These are phyloP conservation scores for Penicillium sp. DNA, from an alignment of 2,329 filamentous ascomycete genomes.

Conservation along the genomic window DNA sequence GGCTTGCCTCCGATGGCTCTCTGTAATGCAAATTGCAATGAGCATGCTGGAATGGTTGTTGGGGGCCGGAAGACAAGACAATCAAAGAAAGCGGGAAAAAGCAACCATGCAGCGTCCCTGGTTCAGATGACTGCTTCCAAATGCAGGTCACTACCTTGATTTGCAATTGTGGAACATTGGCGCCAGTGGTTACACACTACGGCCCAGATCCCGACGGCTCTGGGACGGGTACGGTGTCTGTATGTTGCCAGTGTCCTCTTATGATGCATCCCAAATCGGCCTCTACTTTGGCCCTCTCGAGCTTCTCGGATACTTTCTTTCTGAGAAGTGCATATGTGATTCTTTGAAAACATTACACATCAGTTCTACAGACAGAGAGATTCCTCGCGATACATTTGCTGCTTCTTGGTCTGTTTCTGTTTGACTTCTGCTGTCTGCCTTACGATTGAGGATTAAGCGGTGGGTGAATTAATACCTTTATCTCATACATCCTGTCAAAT, in stretches of 20 bases:
- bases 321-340: neutral
- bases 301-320: neutral
- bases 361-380: no score
- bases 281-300: neutral
- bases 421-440: neutral
- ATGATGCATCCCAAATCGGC: neutral
- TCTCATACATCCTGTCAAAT: slow-evolving; percentile 2
- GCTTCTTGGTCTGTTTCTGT: neutral
- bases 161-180: slow-evolving; percentile 4
- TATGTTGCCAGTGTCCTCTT: neutral
- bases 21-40: neutral
- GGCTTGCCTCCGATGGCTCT: neutral
- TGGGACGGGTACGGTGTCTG: neutral
- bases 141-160: slow-evolving; percentile 13
- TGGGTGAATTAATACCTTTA: no score
- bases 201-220: neutral
- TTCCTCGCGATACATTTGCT: neutral
- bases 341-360: neutral
- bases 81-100: neutral
- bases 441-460: neutral
- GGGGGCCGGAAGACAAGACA: neutral
- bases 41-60: neutral
- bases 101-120: neutral
- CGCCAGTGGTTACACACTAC: neutral
- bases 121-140: slow-evolving; percentile 1